Evolutionary conservation across 768 basidiomycete genomes (phyloP).

Genomic region (Mrakia hoshinonis): DNA sequence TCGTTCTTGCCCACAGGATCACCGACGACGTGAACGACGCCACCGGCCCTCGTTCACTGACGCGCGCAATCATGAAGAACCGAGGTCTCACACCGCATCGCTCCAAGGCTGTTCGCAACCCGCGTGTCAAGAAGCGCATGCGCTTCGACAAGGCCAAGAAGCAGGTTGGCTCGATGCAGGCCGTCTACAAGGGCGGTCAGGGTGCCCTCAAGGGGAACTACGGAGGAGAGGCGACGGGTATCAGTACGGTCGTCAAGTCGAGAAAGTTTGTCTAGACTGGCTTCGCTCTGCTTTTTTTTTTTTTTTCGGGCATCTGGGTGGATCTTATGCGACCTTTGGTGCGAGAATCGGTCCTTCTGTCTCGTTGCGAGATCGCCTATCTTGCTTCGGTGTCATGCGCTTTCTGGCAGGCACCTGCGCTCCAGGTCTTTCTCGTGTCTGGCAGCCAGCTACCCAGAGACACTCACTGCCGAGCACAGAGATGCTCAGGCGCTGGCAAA

Average conservation of each 20-base stretch:
- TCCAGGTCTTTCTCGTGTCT: no score
- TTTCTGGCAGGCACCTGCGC: no score
- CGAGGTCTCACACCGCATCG: constrained; percentile 85
- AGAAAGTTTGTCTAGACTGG: constrained; percentile 49
- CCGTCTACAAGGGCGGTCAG: constrained; percentile 82
- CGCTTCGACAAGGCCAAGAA: constrained; percentile 91
- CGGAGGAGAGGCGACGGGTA: constrained; percentile 86
- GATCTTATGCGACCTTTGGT: background rate
- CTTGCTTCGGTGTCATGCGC: no score
- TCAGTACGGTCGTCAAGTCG: constrained; percentile 81
- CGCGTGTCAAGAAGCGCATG: constrained; percentile 91
- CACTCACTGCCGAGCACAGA: no score
- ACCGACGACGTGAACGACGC: constrained; percentile 42
- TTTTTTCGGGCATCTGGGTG: background rate
- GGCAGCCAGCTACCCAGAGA: no score
- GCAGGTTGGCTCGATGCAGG: constrained; percentile 77
- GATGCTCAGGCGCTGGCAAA: no score
- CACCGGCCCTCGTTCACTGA: constrained; percentile 75
- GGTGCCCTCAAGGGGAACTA: constrained; percentile 61
- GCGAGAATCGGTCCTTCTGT: no score
- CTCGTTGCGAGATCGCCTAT: no score
- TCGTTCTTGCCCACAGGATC: constrained; percentile 25
- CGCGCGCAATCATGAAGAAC: constrained; percentile 85
- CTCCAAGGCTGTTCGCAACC: constrained; percentile 84
- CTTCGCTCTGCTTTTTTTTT: background rate